phyloP scores from a whole-genome alignment of 2,329 filamentous ascomycete species.

The Aspergillus texensis region DNA sequence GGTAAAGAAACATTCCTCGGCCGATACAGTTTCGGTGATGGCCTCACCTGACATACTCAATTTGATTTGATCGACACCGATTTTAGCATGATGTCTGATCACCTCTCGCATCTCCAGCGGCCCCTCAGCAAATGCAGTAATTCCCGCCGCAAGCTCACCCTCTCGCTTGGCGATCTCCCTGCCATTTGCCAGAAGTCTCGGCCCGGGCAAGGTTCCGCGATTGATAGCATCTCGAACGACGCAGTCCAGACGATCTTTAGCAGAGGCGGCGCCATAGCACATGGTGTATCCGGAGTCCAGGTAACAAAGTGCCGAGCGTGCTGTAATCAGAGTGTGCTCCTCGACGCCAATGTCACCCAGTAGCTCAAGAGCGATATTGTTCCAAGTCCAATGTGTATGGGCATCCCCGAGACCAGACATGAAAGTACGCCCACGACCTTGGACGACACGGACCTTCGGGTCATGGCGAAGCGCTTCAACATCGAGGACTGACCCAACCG shows the following conservation, averaged over 20 bases:
- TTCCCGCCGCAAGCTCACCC: conserved; percentile 49
- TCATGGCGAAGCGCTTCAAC: conserved; percentile 31
- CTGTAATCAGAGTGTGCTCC: conserved; percentile 52
- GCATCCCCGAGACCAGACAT: conserved; percentile 56
- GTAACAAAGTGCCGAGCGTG: conserved; percentile 47
- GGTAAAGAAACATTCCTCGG: conserved; percentile 51
- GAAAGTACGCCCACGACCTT: conserved; percentile 48
- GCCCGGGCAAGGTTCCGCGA: conserved; percentile 51
- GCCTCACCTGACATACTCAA: conserved; percentile 47
- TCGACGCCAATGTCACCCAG: conserved; percentile 50
- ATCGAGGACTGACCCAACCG: conserved; percentile 38
- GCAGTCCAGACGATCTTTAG: conserved; percentile 50
- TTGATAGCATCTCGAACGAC: conserved; percentile 55
- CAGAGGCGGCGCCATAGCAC: conserved; percentile 52
- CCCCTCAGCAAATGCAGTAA: conserved; percentile 48
- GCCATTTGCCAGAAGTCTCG: conserved; percentile 52
- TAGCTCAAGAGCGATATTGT: conserved; percentile 45
- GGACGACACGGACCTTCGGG: conserved; percentile 38
- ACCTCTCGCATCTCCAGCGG: conserved; percentile 45
- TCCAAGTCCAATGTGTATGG: conserved; percentile 51
- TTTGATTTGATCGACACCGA: conserved; percentile 51
- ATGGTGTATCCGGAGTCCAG: conserved; percentile 54
- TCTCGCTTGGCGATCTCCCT: conserved; percentile 51
- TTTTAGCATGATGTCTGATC: conserved; percentile 38
- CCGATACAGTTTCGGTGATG: conserved; percentile 35